Percentiles rank a stretch among this genome's conserved stretches.
These are phyloP conservation scores for Eremothecium sinecaudum DNA, from an alignment of 1,139 yeast species.

Conservation along the genomic window DNA sequence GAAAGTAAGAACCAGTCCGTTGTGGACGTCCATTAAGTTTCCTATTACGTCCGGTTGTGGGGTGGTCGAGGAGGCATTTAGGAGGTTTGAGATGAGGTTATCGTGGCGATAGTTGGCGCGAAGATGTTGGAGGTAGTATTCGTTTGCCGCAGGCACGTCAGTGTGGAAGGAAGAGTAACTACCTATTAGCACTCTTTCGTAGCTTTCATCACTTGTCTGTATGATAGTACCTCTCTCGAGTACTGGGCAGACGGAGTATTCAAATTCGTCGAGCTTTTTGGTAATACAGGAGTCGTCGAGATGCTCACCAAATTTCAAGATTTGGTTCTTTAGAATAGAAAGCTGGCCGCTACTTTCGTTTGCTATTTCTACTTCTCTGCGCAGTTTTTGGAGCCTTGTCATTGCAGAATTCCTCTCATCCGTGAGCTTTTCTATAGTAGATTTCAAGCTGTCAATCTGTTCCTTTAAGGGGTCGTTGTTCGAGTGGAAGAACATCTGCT, in stretches of 20 bases:
- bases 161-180: slow-evolving; percentile 12
- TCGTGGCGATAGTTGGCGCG: slow-evolving; percentile 17
- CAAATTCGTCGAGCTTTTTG: slow-evolving; percentile 18
- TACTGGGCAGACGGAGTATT: slow-evolving; percentile 20
- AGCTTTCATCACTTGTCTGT: slow-evolving; percentile 21
- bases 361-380: background rate
- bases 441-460: background rate
- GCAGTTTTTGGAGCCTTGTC: background rate
- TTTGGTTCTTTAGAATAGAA: background rate
- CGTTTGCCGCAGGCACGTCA: slow-evolving; percentile 12
- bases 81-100: slow-evolving; percentile 22
- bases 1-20: slow-evolving; percentile 38
- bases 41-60: slow-evolving; percentile 23
- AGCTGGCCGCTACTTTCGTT: background rate
- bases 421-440: background rate
- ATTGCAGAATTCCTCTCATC: background rate
- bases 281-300: slow-evolving; percentile 11
- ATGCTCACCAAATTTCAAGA: background rate
- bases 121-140: slow-evolving; percentile 18
- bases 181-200: slow-evolving; percentile 21
- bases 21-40: slow-evolving; percentile 25
- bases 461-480: slow-evolving; percentile 3
- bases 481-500: slow-evolving; percentile 1
- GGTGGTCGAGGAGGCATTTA: slow-evolving; percentile 19
- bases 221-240: slow-evolving; percentile 12